Evolutionary conservation across 257 asterid species (phyloP), one percentile per base, ranked within the genome.

Genomic region (Penstemon eatonii): DNA sequence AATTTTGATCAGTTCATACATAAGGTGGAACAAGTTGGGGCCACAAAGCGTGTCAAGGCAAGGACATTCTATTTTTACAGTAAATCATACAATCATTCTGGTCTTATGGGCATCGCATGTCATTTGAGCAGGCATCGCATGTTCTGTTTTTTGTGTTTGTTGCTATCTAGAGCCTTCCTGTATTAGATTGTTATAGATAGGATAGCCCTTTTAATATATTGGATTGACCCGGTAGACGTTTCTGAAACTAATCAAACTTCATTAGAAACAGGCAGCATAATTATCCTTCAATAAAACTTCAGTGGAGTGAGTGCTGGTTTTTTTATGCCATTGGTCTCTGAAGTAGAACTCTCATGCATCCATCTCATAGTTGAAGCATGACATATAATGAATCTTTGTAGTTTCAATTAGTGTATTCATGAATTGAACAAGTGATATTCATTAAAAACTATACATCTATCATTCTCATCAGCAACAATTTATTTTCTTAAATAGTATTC

Each of bases 11-110:
- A 90, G 58, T 90, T 93, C 75, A 74, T 93, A 36, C 88, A 85
- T 44, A 93, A 93, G 89, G 88, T 85, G 66, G 98, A 90, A 74
- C 87, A 83, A 82, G 86, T 90, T 75, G 97, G 90, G 15, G 15
- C 91, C 3, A 59, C 90, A 58, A 85, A 76, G 76, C 88, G 89
- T 71, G 94, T 90, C 83, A 88, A 83, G 98, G 98, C 85, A 78
- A 88, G 78, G 46, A 18, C 5, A 46, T 46, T 46, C 3, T 46
- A 3, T 46, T 46, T 46, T 46, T 46, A 3, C 1, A 46, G 10
- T 12, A 46, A 46, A 46, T 0, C 9, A 7, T 9, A 7, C 33
- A 25, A 25, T 25, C 33, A 25, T 25, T 25, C 33, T 25, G 33
- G 33, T 25, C 33, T 25, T 25, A 25, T 25, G 2, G 33, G 33